phyloP scores from a whole-genome alignment of 371 early-diverging fungal genomes.

The Haplosporangium sp. region DNA sequence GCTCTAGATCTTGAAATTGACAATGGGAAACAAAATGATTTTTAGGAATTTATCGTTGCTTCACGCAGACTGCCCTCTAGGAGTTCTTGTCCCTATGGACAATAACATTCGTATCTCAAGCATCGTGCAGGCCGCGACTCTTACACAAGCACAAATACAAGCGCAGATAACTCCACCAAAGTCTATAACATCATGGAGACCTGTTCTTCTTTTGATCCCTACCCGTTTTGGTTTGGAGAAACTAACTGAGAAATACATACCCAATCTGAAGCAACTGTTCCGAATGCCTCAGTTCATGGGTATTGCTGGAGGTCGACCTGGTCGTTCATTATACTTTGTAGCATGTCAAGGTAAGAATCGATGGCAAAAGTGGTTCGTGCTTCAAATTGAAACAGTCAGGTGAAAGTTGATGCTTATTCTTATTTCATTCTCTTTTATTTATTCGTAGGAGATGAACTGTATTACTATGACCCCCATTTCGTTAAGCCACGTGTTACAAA shows the following conservation, averaged over 20 bases:
- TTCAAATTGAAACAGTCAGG: too few species aligned
- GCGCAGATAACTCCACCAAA: background rate
- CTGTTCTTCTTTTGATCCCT: slow-evolving; percentile 86
- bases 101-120: slow-evolving; percentile 6
- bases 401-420: background rate
- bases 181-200: slow-evolving; percentile 58
- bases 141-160: background rate
- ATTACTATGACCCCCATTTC: slow-evolving; percentile 96
- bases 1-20: background rate
- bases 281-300: slow-evolving; percentile 84
- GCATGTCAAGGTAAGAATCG: slow-evolving; percentile 62
- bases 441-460: slow-evolving; percentile 72
- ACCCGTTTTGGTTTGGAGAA: slow-evolving; percentile 89
- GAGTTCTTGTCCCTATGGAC: slow-evolving; percentile 42
- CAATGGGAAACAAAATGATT: background rate
- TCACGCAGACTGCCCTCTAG: slow-evolving; percentile 33
- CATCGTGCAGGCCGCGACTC: slow-evolving; percentile 14
- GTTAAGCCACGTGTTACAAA: slow-evolving; percentile 75
- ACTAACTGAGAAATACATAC: slow-evolving; percentile 81
- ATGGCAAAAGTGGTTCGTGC: slow-evolving; percentile 51
- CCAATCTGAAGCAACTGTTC: slow-evolving; percentile 70
- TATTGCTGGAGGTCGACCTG: slow-evolving; percentile 81
- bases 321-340: slow-evolving; percentile 44
- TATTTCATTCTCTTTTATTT: slow-evolving; percentile 25
- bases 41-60: slow-evolving; percentile 27